Conservation (phyloP, 768 basidiomycete genomes). For the Lactifluus pinguis region DNA sequence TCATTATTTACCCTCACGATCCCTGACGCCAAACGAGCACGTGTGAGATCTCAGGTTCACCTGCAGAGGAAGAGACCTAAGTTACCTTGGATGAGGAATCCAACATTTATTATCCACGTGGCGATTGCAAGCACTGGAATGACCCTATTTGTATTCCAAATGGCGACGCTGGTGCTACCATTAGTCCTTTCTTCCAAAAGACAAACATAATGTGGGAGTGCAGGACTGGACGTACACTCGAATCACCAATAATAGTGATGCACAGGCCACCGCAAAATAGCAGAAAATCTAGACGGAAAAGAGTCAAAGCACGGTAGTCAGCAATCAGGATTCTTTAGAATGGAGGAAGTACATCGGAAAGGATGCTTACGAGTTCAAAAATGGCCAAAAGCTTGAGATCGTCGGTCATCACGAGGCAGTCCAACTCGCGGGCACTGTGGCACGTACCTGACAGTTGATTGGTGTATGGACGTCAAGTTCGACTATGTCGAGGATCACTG, state of each 20-base stretch:
- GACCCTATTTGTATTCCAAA: not conserved
- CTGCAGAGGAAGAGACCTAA: too few relatives aligned
- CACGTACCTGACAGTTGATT: not conserved
- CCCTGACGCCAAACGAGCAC: not conserved
- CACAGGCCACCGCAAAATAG: not conserved
- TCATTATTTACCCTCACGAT: not conserved
- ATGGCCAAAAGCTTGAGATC: not conserved
- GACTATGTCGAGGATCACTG: not conserved
- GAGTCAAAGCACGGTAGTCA: not conserved
- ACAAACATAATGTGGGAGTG: not conserved
- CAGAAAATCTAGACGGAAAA: not conserved
- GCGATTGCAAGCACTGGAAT: not conserved
- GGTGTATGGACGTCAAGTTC: not conserved
- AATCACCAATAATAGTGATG: slow-evolving; percentile 1
- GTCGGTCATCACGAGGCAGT: not conserved
- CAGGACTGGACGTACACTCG: not conserved
- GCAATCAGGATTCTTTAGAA: not conserved
- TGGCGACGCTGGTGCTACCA: not conserved
- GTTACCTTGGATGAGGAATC: not conserved
- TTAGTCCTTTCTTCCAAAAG: not conserved
- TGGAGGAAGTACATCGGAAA: not conserved
- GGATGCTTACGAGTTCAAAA: not conserved
- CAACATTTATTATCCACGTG: not conserved
- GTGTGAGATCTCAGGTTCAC: too few relatives aligned
- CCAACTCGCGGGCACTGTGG: too few relatives aligned